phyloP scores from a whole-genome alignment of 2,329 filamentous ascomycete species.

The Neofusicoccum sp. region DNA sequence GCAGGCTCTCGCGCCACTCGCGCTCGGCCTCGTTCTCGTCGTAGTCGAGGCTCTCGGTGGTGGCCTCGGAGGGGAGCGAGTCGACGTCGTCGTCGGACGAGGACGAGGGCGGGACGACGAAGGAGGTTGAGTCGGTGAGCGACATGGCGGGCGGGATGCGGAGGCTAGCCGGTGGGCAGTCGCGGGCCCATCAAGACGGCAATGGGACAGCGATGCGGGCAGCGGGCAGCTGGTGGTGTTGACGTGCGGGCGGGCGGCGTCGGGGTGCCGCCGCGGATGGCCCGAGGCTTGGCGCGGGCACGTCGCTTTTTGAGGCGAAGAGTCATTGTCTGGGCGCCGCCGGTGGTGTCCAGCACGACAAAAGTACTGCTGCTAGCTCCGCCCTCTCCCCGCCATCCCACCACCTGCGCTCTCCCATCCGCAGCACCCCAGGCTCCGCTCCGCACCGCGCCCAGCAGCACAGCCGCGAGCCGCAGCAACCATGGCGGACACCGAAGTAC shows the following conservation, averaged over 20 bases:
- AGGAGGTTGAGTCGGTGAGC: conserved; percentile 36
- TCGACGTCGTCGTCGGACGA: conserved; percentile 45
- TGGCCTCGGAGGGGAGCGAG: conserved; percentile 52
- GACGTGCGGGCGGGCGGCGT: not conserved
- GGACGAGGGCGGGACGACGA: conserved; percentile 32
- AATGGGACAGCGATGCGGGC: not conserved
- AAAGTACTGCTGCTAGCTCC: conserved; percentile 12
- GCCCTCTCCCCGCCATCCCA: conserved; percentile 3
- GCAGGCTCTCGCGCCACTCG: conserved; percentile 91
- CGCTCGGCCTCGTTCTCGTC: conserved; percentile 73
- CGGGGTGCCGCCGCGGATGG: not conserved
- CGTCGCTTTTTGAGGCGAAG: conserved; percentile 9
- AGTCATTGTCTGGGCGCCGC: conserved; percentile 13
- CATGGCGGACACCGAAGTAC: conserved; percentile 48
- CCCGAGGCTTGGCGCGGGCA: not conserved
- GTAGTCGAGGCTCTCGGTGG: conserved; percentile 51
- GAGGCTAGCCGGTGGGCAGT: not conserved
- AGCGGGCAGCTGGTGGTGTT: not conserved
- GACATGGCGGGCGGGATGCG: conserved; percentile 30
- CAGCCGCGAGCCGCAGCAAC: conserved; percentile 41
- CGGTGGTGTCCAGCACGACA: conserved; percentile 10
- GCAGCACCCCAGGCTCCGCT: not conserved
- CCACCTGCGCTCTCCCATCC: not conserved
- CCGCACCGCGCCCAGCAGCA: conserved; percentile 8
- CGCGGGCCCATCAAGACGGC: conserved; percentile 3